phyloP scores from a whole-genome alignment of 2,329 filamentous ascomycete species.

The Pseudogymnoascus verrucosus region DNA sequence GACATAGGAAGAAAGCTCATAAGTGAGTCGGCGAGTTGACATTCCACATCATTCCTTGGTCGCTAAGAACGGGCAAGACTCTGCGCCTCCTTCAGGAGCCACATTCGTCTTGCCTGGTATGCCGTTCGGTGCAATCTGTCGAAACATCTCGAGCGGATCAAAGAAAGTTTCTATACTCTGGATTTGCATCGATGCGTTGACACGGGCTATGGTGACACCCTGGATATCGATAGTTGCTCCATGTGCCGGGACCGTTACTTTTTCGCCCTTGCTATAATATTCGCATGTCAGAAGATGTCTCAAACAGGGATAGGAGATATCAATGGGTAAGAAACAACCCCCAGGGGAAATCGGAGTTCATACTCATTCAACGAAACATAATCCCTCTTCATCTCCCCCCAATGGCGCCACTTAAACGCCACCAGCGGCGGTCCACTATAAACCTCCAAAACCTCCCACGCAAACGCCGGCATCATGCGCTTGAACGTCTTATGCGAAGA shows the following conservation, averaged over 20 bases:
- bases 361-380: constrained; percentile 58
- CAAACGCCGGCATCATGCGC: constrained; percentile 65
- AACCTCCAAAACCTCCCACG: constrained; percentile 63
- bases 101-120: not conserved
- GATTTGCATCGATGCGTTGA: constrained; percentile 53
- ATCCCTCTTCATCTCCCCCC: constrained; percentile 59
- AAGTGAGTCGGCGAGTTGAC: not conserved
- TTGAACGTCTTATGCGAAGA: constrained; percentile 64
- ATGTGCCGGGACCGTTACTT: constrained; percentile 53
- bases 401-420: constrained; percentile 59
- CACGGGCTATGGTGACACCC: constrained; percentile 52
- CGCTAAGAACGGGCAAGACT: not conserved
- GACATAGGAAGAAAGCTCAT: not conserved
- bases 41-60: not conserved
- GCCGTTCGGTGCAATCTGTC: constrained; percentile 49
- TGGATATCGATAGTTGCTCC: constrained; percentile 54
- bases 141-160: constrained; percentile 59
- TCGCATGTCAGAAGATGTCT: constrained; percentile 5
- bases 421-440: constrained; percentile 57
- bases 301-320: not conserved
- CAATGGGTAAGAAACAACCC: not conserved
- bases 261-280: constrained; percentile 47
- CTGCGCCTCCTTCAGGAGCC: not conserved
- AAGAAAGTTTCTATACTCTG: constrained; percentile 56
- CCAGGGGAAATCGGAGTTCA: constrained; percentile 18